Base-by-base conservation (phyloP, 2,329 filamentous ascomycete species). In the Alternaria triticimaculans region DNA sequence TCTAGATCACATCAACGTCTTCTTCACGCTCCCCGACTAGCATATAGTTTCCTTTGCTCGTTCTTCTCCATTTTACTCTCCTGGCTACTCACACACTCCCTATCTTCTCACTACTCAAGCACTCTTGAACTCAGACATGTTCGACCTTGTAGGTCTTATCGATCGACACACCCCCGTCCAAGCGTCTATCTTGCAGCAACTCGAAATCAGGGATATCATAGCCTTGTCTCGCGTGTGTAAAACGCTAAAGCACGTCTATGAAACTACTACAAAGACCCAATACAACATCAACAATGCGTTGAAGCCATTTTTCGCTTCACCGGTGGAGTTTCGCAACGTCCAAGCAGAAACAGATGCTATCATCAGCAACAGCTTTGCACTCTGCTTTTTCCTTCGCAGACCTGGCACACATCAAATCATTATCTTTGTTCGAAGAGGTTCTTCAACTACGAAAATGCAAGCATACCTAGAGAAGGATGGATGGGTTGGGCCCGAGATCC, bases 361-460 rank as follows among this genome's bases (percentile, higher is more conserved):
- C 48, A 51, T 51, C 10, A 30, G 26, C 48, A 33, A 51, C 11
- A 33, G 1, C 12, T 4, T 3, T 18, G 48, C 48, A 51, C 2
- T 51, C 5, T 11, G 2, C 12, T 33, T 51, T 9, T 51, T 51
- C 8, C 18, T 51, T 33, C 48, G 18, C 21, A 33, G 5, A 51
- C 14, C 4, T 18, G 2, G 28, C 14, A 2, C 1, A 6, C 3
- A 28, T 1, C n/a, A 18, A 1, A 9, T 33, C 0, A 15, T 28
- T 3, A 51, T 51, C 1, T 51, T 33, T 15, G 18, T 51, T 10
- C 3, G 26, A 8, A 33, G 10, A 51, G 48, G 48, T 2, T 11
- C 26, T 9, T 21, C 48, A 21, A 21, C 48, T 15, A 20, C 3
- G 4, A 51, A 14, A 26, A 33, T 51, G 48, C 12, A 30, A 7